A percentile compares a stretch with the other conserved stretches of the same genome.
These are phyloP conservation scores for Aspergillus sp. DNA, from an alignment of 2,329 filamentous ascomycete genomes.

Conservation along the genomic window DNA sequence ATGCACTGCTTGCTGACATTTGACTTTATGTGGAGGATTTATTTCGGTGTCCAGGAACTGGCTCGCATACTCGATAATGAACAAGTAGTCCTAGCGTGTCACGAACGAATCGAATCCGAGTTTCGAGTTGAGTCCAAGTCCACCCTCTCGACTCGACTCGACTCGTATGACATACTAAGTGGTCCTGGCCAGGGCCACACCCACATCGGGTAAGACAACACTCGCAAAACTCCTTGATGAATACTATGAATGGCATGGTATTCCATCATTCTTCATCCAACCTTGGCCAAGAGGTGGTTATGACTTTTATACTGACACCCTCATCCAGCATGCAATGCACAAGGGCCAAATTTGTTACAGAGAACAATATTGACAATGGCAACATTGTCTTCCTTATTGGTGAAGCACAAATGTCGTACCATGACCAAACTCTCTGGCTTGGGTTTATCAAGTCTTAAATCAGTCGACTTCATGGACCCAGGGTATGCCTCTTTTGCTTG, in stretches of 20 bases:
- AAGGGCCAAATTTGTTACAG: background rate
- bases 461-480: slow-evolving; percentile 1
- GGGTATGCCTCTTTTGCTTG: background rate
- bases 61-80: slow-evolving; percentile 3
- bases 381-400: slow-evolving; percentile 6
- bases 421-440: slow-evolving; percentile 3
- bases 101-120: no score
- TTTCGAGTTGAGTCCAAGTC: no score
- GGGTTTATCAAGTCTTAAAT: slow-evolving; percentile 3
- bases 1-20: background rate
- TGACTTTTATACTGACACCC: background rate
- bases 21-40: background rate
- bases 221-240: slow-evolving; percentile 5
- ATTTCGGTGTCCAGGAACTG: background rate
- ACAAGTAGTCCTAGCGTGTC: background rate
- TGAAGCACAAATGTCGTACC: slow-evolving; percentile 5
- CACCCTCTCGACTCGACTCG: no score
- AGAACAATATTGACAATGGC: background rate
- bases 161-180: background rate
- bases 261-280: background rate
- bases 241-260: background rate
- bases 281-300: background rate
- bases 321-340: background rate
- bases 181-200: slow-evolving; percentile 3
- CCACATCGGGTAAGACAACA: slow-evolving; percentile 5